phyloP scores from a whole-genome alignment of 2,329 filamentous ascomycete genomes.

The Pseudogymnoascus sp. region DNA sequence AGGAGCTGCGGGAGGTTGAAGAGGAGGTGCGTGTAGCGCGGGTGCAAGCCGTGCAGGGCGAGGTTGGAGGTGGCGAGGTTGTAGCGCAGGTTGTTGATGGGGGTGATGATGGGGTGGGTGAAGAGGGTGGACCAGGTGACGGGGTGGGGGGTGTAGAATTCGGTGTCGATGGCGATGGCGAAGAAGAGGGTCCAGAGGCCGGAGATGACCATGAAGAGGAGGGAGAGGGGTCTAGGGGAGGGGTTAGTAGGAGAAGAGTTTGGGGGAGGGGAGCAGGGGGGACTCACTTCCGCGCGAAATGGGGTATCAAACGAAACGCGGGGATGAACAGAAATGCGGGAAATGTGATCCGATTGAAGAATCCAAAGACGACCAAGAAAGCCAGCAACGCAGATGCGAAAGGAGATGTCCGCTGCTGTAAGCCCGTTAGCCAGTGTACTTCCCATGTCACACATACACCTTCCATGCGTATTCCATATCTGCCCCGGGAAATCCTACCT shows the following conservation, averaged over 20 bases:
- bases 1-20: conserved; percentile 66
- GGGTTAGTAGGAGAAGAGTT: conserved; percentile 11
- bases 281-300: conserved; percentile 72
- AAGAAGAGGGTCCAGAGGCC: conserved; percentile 61
- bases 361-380: conserved; percentile 72
- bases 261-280: background rate
- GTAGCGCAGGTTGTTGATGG: conserved; percentile 70
- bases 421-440: background rate
- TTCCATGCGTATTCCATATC: background rate
- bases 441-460: too few relatives aligned
- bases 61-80: conserved; percentile 65
- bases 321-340: conserved; percentile 87
- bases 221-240: conserved; percentile 44
- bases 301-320: conserved; percentile 72
- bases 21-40: conserved; percentile 69
- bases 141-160: conserved; percentile 64
- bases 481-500: conserved; percentile 46
- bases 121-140: conserved; percentile 60
- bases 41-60: conserved; percentile 68
- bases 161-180: conserved; percentile 76
- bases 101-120: conserved; percentile 62
- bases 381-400: conserved; percentile 72
- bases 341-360: conserved; percentile 97
- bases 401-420: conserved; percentile 64
- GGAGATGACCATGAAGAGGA: conserved; percentile 58